Evolutionary conservation across 78 protist species (phyloP), one percentile per base, ranked within the genome.

Genomic region (Mastigamoeba balamuthi): DNA sequence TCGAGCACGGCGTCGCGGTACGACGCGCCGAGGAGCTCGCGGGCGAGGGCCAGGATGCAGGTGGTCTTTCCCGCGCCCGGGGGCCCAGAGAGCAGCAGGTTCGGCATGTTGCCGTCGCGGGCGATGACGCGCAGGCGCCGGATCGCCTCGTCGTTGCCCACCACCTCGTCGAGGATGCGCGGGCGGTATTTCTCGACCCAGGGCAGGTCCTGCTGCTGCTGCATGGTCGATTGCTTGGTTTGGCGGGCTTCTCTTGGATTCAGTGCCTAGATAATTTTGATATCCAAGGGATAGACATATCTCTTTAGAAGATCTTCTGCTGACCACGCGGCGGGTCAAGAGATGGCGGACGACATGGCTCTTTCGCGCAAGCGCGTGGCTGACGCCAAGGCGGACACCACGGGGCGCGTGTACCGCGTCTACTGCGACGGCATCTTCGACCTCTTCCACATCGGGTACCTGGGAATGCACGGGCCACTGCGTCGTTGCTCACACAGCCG

Each of bases 1-100:
- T 96, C 99, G 39, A 86, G 66, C 40, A 95, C 98, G 38, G 98
- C 77, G 40, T 77, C 36, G 29, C 74, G 41, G 17, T 66, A 82
- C 0, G 33, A 42, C 63, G 79, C 40, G 52, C 87, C 99, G 98
- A 63, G 96, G n/a, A 97, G 76, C n/a, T 93, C 83, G 9, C 78
- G 77, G 23, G 94, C 93, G 1, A 89, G 30, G 9, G 99, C 98
- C 0, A 91, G 92, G 37, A 97, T 91, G 23, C 95, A 72, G 33
- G 97, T 86, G 6, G 99, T 96, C 73, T 96, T 96, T 0, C 99
- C 99, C 25, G 98, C 95, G 28, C 99, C 99, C 4, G 99, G 98
- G 7, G 99, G 99, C 1, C 99, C 99, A 81, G 95, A 96, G 79
- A 97, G 94, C 27, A 96, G 75, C 68, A 96, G 75, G 72, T 97